phyloP scores from a whole-genome alignment of 2,329 filamentous ascomycete genomes.

The Exserohilum rostratum region DNA sequence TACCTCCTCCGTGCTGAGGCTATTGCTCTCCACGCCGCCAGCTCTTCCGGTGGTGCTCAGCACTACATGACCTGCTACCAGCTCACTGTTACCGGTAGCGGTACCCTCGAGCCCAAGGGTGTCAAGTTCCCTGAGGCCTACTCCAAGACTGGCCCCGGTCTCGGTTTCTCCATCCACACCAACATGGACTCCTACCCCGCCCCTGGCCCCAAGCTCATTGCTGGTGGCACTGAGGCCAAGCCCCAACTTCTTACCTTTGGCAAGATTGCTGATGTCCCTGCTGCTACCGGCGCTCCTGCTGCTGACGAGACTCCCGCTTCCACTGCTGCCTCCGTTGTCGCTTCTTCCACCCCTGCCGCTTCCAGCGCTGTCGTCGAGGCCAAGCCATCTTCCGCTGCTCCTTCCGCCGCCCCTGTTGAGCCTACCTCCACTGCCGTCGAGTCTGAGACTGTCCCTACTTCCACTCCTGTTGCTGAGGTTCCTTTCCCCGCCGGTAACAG shows the following conservation, averaged over 20 bases:
- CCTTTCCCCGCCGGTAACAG: slow-evolving; percentile 16
- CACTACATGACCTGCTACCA: slow-evolving; percentile 56
- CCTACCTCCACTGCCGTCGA: slow-evolving; percentile 12
- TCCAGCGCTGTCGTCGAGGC: slow-evolving; percentile 10
- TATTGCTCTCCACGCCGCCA: slow-evolving; percentile 54
- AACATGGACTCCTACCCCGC: slow-evolving; percentile 47
- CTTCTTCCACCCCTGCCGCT: slow-evolving; percentile 9
- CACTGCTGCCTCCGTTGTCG: slow-evolving; percentile 15
- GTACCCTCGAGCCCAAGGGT: slow-evolving; percentile 44
- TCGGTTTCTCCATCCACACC: slow-evolving; percentile 53
- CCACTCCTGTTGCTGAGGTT: slow-evolving; percentile 3
- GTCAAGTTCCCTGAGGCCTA: slow-evolving; percentile 57
- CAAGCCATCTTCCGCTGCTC: slow-evolving; percentile 1
- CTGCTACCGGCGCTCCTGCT: slow-evolving; percentile 23
- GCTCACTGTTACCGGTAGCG: slow-evolving; percentile 48
- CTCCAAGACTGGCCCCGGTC: slow-evolving; percentile 48
- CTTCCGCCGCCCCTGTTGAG: slow-evolving; percentile 15
- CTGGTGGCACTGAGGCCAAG: slow-evolving; percentile 34
- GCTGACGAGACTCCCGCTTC: slow-evolving; percentile 24
- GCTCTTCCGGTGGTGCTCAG: slow-evolving; percentile 49
- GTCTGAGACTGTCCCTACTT: slow-evolving; percentile 8
- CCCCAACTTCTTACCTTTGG: slow-evolving; percentile 35
- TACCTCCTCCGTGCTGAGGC: slow-evolving; percentile 56
- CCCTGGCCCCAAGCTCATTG: slow-evolving; percentile 48
- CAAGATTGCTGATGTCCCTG: slow-evolving; percentile 27